phyloP scores from a whole-genome alignment of 495 filamentous ascomycete species.

The Podospora australis region DNA sequence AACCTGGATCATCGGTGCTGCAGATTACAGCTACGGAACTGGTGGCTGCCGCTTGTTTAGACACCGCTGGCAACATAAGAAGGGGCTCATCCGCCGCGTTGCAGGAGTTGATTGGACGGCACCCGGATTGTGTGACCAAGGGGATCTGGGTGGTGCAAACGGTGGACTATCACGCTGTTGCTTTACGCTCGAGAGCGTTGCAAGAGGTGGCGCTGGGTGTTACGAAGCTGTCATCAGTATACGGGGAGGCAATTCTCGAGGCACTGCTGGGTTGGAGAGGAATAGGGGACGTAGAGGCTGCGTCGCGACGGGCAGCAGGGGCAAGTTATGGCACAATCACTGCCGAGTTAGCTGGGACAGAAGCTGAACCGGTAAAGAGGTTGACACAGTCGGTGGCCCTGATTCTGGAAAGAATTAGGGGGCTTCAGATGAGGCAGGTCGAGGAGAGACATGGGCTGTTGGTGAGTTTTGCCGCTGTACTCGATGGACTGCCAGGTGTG shows the following conservation, averaged over 20 bases:
- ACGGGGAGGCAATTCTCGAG: conserved; percentile 63
- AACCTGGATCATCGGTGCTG: conserved; percentile 43
- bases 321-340: conserved; percentile 58
- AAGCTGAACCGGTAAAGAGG: conserved; percentile 18
- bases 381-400: conserved; percentile 22
- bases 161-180: conserved; percentile 90
- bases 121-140: conserved; percentile 72
- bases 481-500: conserved; percentile 30
- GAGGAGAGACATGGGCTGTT: conserved; percentile 64
- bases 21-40: conserved; percentile 76
- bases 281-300: conserved; percentile 65
- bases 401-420: conserved; percentile 39
- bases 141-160: conserved; percentile 82
- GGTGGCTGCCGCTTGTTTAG: conserved; percentile 73
- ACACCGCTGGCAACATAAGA: conserved; percentile 87
- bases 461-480: conserved; percentile 48
- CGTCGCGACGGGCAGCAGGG: conserved; percentile 66
- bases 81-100: conserved; percentile 87
- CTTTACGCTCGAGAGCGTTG: conserved; percentile 75
- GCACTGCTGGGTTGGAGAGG: conserved; percentile 84
- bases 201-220: conserved; percentile 63
- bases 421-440: conserved; percentile 51
- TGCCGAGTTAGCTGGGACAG: conserved; percentile 24
- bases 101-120: conserved; percentile 88
- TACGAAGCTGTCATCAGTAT: conserved; percentile 55